These are phyloP conservation scores for Inonotus hispidus DNA, from an alignment of 1,284 basidiomycete genomes.

Conservation along the genomic window DNA sequence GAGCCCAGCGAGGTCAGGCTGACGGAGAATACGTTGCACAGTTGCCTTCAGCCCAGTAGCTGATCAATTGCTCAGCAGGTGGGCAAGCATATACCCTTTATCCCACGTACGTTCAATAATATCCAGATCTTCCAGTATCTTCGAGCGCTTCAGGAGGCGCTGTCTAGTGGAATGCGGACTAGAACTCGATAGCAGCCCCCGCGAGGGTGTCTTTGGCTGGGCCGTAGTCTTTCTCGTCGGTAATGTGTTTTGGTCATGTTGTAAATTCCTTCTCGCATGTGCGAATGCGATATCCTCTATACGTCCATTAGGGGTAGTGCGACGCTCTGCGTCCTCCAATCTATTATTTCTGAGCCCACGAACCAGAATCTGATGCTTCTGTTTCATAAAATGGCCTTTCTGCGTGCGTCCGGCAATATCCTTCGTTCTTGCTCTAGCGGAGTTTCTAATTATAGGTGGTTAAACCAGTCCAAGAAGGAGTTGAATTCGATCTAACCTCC, in stretches of 20 bases:
- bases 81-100: background rate
- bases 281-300: slow-evolving; percentile 26
- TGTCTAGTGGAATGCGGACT: slow-evolving; percentile 18
- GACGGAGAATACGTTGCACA: slow-evolving; percentile 36
- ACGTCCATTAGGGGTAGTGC: background rate
- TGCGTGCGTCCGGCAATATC: slow-evolving; percentile 45
- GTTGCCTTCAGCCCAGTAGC: slow-evolving; percentile 36
- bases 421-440: slow-evolving; percentile 45
- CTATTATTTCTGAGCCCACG: slow-evolving; percentile 24
- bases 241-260: background rate
- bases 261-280: slow-evolving; percentile 28
- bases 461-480: background rate
- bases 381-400: slow-evolving; percentile 50
- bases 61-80: slow-evolving; percentile 17
- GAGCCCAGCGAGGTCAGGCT: slow-evolving; percentile 43
- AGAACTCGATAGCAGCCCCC: slow-evolving; percentile 1
- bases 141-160: slow-evolving; percentile 25
- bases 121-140: slow-evolving; percentile 34
- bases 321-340: slow-evolving; percentile 19
- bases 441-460: slow-evolving; percentile 36
- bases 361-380: slow-evolving; percentile 46
- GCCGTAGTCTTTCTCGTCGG: background rate
- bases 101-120: slow-evolving; percentile 32
- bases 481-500: slow-evolving; percentile 33
- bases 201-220: background rate